Conservation (phyloP, 2,329 filamentous ascomycete species). For the Fusarium hainanense region DNA sequence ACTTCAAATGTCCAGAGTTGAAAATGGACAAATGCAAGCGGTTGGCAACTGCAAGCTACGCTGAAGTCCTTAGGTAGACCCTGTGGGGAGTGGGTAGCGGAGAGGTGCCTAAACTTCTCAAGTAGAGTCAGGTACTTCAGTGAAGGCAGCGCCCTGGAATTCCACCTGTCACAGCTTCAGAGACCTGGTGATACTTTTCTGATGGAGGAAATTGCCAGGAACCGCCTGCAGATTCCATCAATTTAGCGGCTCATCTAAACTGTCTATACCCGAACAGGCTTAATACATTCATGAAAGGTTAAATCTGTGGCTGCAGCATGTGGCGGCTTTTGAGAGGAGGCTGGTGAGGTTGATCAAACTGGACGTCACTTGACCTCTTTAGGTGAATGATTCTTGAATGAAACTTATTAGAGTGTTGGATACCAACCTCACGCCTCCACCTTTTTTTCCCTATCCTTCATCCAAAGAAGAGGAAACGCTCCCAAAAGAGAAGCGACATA, state of each 20-base stretch:
- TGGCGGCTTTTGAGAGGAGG: not conserved
- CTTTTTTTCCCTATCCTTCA: constrained; percentile 24
- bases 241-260: constrained; percentile 2
- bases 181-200: constrained; percentile 5
- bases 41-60: constrained; percentile 14
- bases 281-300: not conserved
- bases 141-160: not conserved
- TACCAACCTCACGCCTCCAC: constrained; percentile 23
- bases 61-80: not conserved
- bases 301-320: constrained; percentile 27
- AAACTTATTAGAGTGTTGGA: constrained; percentile 19
- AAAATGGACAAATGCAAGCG: constrained; percentile 37
- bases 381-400: constrained; percentile 15
- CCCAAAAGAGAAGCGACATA: constrained; percentile 19
- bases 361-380: constrained; percentile 35
- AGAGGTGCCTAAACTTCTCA: not conserved
- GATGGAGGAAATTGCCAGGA: constrained; percentile 13
- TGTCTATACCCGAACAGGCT: constrained; percentile 13
- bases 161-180: not conserved
- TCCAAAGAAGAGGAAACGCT: constrained; percentile 26
- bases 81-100: not conserved
- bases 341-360: constrained; percentile 7
- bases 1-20: constrained; percentile 26
- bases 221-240: constrained; percentile 16
- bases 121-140: constrained; percentile 8